Evolutionary conservation across 129 eudicot species (phyloP), one percentile per base, ranked within the genome.

Genomic region (Centaurea solstitialis): DNA sequence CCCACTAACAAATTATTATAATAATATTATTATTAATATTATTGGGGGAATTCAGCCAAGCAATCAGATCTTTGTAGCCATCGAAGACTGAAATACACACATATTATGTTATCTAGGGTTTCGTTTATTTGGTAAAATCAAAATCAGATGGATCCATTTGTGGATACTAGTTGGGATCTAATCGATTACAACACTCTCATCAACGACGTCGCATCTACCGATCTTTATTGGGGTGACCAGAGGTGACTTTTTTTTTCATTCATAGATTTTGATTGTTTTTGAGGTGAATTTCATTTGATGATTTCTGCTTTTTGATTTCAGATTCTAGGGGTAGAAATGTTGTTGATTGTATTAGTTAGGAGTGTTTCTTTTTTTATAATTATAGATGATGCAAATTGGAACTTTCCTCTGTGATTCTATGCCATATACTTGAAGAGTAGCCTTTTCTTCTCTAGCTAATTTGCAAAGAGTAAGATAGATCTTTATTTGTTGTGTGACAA

Each of bases 181-280:
- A 77, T 85, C 4, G 95, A 90, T 83, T 88, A 87, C 81, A 76
- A 80, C 82, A 18, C 45, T 33, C 83, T 92, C 53, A 74, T 92
- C 64, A 82, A 88, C 75, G 96, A 85, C 66, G 88, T 77, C 37
- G 76, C 87, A 75, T 83, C 95, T 33, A 22, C 82, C 77, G 88
- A 86, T 86, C 86, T 88, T 67, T 83, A 68, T 84, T 90, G 91
- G 93, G 72, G 69, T 67, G 78, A 76, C 74, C 87, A 82, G 45
- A 79, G 92, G 94, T 87, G 35, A 39, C 11, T 47, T 4, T 28
- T 43, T 0, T n/a, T n/a, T n/a, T n/a, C n/a, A 9, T n/a, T 28
- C 69, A 6, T 57, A 18, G 78, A 24, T 50, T 47, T 68, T 59
- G 68, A 33, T 72, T 33, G 37, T 33, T 33, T 33, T 38, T n/a